Evolutionary conservation across 2,329 filamentous ascomycete species (phyloP).

Genomic region (Chaetomiaceae sp.): DNA sequence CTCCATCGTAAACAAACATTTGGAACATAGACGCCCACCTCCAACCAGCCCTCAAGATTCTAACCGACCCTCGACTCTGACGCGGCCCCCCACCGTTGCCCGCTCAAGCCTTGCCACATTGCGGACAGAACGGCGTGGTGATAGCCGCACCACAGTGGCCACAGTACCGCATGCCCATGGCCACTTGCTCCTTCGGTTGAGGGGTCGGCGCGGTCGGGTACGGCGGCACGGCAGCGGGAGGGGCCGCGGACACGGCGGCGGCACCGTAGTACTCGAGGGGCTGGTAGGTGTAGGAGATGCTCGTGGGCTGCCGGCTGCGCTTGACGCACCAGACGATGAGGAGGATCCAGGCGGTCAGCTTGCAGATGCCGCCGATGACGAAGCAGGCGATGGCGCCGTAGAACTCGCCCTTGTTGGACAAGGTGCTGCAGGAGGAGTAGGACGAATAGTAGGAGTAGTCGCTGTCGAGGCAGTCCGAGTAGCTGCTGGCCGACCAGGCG

Average conservation of each 20-base stretch:
- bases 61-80: too few relatives aligned
- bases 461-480: background rate
- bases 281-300: conserved; percentile 6
- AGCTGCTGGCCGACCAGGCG: background rate
- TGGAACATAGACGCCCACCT: too few relatives aligned
- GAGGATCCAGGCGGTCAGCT: conserved; percentile 8
- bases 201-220: background rate
- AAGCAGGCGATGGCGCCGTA: conserved; percentile 7
- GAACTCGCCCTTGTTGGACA: background rate
- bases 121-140: conserved; percentile 2
- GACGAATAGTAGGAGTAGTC: background rate
- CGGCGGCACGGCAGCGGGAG: background rate
- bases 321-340: conserved; percentile 10
- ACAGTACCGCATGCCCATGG: background rate
- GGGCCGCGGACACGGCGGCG: background rate
- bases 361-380: conserved; percentile 7
- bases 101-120: conserved; percentile 1
- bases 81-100: too few relatives aligned
- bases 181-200: background rate
- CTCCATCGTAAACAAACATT: too few relatives aligned
- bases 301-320: background rate
- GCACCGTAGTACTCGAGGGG: background rate
- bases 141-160: conserved; percentile 1
- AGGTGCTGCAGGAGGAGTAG: background rate
- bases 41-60: too few relatives aligned